Evolutionary conservation across 345 rosid species (phyloP), one percentile per base, ranked within the genome.

Genomic region (Anacardium occidentale): DNA sequence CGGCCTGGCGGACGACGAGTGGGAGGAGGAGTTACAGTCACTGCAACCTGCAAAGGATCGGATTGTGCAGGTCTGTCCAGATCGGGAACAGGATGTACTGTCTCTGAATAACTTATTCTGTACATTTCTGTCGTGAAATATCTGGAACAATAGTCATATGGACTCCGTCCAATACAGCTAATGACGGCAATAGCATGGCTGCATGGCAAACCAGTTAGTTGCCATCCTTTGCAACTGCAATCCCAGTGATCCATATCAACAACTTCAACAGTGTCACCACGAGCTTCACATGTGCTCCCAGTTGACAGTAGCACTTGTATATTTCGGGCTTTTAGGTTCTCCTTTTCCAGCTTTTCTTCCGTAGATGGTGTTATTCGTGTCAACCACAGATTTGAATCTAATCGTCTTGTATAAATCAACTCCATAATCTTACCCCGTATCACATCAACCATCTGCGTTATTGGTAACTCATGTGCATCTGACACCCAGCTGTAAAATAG

Each of bases 141-240:
- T 79, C 90, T 87, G 57, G 91, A 82, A 73, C 98, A 92, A 75
- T 72, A 87, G 7, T 94, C 93, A 54, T 94, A 92, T 0, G 87
- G 86, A 54, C 78, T 85, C 70, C 83, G 83, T 25, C 88, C 91
- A 0, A 74, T 79, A 71, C 87, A 88, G 65, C 77, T 71, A 57
- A 94, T 81, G 40, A 92, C 97, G 17, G 93, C 91, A 13, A 90
- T 58, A 0, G 95, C 90, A 48, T 94, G 97, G 69, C 80, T 82
- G 74, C 98, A 94, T 18, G 98, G 98, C 24, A 92, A 64, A 37
- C 97, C 98, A 10, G 85, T 84, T 65, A 90, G 82, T 71, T 89
- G 97, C 97, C 97, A 94, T 42, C 81, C 88, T 79, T 84, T 90
- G 81, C 98, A 94, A 79, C 86, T 94, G 76, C 98, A 94, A 68